Evolutionary conservation across 129 eudicot genomes (phyloP).

Genomic region (Pittosporum tobira): DNA sequence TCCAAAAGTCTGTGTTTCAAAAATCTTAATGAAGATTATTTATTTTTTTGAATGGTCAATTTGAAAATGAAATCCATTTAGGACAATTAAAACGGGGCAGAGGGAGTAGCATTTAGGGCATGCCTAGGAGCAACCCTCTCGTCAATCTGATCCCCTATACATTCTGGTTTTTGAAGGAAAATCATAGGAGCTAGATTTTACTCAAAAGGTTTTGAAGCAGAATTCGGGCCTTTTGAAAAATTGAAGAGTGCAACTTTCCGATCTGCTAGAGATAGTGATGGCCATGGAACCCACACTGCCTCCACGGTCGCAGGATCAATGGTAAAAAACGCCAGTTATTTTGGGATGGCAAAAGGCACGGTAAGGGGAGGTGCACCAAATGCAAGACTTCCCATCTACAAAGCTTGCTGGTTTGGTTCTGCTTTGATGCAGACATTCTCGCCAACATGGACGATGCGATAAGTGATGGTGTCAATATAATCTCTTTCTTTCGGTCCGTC

Average conservation of each 20-base stretch:
- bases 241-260: conserved; percentile 29
- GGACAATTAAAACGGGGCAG: too few relatives aligned
- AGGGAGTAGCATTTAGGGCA: too few relatives aligned
- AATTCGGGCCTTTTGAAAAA: conserved; percentile 40
- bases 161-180: too few relatives aligned
- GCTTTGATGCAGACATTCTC: conserved; percentile 56
- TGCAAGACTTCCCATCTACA: conserved; percentile 61
- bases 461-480: conserved; percentile 50
- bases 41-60: too few relatives aligned
- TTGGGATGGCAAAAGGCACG: conserved; percentile 47
- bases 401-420: conserved; percentile 53
- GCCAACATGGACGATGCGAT: conserved; percentile 61
- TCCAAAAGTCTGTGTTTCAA: too few relatives aligned
- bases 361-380: conserved; percentile 63
- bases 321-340: conserved; percentile 31
- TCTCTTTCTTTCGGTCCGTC: conserved; percentile 46
- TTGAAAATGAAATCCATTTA: too few relatives aligned
- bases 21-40: too few relatives aligned
- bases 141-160: too few relatives aligned
- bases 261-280: conserved; percentile 51
- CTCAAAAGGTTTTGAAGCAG: conserved; percentile 42
- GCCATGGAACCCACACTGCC: conserved; percentile 63
- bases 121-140: too few relatives aligned
- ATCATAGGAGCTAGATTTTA: conserved; percentile 65
- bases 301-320: conserved; percentile 63